Conservation (phyloP, 2,329 filamentous ascomycete species). For the Akanthomyces lecanii region DNA sequence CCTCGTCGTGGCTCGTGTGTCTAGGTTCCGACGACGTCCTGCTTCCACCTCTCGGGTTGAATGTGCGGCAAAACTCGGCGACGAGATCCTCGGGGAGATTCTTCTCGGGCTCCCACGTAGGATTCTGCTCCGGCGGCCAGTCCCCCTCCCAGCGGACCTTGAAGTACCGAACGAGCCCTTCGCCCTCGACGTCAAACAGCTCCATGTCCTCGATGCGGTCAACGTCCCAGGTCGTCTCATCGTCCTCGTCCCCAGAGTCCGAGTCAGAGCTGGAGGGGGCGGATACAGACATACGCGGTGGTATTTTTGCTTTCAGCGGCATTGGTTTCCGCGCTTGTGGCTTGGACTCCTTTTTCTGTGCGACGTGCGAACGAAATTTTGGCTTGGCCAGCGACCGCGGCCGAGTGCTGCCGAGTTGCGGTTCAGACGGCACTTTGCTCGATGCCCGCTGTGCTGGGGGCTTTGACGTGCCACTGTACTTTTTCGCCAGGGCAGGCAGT, state of each 20-base stretch:
- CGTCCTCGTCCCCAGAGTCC: constrained; percentile 18
- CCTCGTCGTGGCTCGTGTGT: neutral
- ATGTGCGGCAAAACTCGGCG: constrained; percentile 34
- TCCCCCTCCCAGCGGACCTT: constrained; percentile 53
- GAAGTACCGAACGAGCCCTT: constrained; percentile 40
- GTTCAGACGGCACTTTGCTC: neutral
- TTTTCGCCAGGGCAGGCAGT: neutral
- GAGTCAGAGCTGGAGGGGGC: neutral
- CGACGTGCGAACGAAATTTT: neutral
- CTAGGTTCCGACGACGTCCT: neutral
- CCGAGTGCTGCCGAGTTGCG: neutral
- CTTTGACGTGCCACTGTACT: neutral
- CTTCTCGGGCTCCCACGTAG: constrained; percentile 54
- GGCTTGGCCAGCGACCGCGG: neutral
- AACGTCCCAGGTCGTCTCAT: constrained; percentile 38
- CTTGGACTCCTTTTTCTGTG: neutral
- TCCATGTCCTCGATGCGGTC: constrained; percentile 41
- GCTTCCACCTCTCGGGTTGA: neutral
- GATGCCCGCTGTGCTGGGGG: neutral
- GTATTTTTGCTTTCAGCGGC: neutral
- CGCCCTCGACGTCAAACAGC: constrained; percentile 34
- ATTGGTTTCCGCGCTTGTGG: neutral
- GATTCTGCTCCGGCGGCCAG: constrained; percentile 53
- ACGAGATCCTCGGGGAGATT: constrained; percentile 44
- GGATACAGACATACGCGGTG: neutral